Percentiles rank a stretch among this genome's conserved stretches.
Conservation (phyloP, 345 rosid species). For the Arabis alpina region DNA sequence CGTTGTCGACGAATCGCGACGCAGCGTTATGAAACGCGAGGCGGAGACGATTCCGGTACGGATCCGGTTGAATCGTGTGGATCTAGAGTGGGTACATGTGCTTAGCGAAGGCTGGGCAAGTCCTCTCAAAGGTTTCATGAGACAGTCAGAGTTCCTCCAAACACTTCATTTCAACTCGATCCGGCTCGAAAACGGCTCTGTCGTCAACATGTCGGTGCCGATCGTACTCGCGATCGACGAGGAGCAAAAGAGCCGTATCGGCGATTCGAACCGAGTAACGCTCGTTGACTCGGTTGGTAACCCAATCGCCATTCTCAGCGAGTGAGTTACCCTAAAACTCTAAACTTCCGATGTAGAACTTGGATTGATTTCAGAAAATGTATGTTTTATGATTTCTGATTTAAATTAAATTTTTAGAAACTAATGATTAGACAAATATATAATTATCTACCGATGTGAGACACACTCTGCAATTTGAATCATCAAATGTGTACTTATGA, state of each 20-base stretch:
- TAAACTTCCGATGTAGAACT: no score
- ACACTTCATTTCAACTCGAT: slow-evolving; percentile 96
- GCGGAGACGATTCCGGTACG: slow-evolving; percentile 53
- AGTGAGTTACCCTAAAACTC: slow-evolving; percentile 51
- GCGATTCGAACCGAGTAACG: slow-evolving; percentile 62
- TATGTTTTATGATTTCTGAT: background rate
- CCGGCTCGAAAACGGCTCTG: slow-evolving; percentile 82
- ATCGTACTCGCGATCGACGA: slow-evolving; percentile 88
- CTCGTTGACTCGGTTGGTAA: slow-evolving; percentile 70
- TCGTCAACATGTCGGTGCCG: slow-evolving; percentile 95
- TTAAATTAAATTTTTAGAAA: background rate
- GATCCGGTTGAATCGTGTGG: slow-evolving; percentile 65
- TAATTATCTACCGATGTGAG: no score
- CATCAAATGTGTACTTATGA: no score
- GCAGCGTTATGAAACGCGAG: slow-evolving; percentile 60
- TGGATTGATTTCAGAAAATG: background rate
- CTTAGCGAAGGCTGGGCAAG: slow-evolving; percentile 99
- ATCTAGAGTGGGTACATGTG: slow-evolving; percentile 89
- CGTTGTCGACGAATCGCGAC: slow-evolving; percentile 57
- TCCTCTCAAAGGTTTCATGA: slow-evolving; percentile 89
- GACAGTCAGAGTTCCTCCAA: slow-evolving; percentile 99
- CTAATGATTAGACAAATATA: background rate
- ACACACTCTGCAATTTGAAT: no score
- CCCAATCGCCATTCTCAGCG: slow-evolving; percentile 70
- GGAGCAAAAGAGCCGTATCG: slow-evolving; percentile 63